Evolutionary conservation across 768 basidiomycete genomes (phyloP), one percentile per base, ranked within the genome.

Genomic region (Paxillus involutus): DNA sequence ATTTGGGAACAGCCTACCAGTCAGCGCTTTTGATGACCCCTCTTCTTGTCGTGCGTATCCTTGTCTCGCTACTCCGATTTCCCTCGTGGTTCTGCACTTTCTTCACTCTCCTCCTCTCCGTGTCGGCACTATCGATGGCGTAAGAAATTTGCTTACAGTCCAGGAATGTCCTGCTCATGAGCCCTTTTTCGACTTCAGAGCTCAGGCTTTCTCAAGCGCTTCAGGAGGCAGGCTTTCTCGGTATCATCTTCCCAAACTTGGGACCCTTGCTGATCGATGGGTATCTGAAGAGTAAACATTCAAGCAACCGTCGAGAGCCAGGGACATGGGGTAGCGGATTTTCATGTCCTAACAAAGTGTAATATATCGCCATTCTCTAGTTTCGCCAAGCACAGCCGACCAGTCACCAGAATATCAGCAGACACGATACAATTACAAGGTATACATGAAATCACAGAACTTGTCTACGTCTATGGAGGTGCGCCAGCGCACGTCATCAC

Each of bases 1-100:
- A 26, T 26, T 26, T 26, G 17, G 44, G 32, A 55, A 19, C 64
- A 92, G 90, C 87, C 30, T 91, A 91, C 64, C 89, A 91, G 71
- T 88, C 88, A 11, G 88, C 86, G 4, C 75, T 92, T 12, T 68
- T 89, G 41, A 82, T 83, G 5, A 82, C 82, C 0, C 88, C 89
- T 6, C 68, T 89, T 10, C 61, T 88, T 33, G 44, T 83, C 24
- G 56, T 86, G 33, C 74, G 83, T 52, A 75, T 90, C 54, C 61
- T 86, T 59, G 73, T 77, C 35, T 78, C 82, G 19, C 63, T 86
- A 7, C 63, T 84, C 24, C 77, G 74, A 36, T 76, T 85, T 56
- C 78, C 82, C 5, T 59, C 73, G 4, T 81, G 82, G 76, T 63
- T 89, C 14, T 71, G 73, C 48, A 76, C 74, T 4, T 49, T 84